Evolutionary conservation across 192 early-diverging fungal genomes (phyloP).

Genomic region (Coemansia sp.): DNA sequence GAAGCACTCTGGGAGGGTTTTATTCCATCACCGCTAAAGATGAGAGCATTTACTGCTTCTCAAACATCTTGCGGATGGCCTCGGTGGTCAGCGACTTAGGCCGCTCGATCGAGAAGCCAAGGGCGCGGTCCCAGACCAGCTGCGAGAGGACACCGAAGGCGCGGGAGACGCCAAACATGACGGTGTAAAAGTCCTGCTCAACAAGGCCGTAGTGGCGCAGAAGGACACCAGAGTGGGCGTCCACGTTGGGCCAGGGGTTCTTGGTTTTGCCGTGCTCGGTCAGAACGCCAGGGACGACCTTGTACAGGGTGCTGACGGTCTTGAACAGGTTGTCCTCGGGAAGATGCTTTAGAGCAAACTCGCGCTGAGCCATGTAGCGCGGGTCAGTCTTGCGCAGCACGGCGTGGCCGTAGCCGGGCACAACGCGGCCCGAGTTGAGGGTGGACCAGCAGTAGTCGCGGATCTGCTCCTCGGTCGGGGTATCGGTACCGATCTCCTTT

Average conservation of each 20-base stretch:
- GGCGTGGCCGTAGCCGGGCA: conserved; percentile 98
- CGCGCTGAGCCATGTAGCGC: conserved; percentile 96
- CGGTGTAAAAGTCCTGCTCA: conserved; percentile 99
- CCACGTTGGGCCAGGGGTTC: conserved; percentile 99
- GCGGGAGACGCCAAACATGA: conserved; percentile 98
- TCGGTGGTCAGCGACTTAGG: conserved; percentile 90
- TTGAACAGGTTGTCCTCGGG: conserved; percentile 96
- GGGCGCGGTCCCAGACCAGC: conserved; percentile 96
- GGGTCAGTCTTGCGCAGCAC: conserved; percentile 97
- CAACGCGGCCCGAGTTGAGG: conserved; percentile 93
- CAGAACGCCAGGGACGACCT: conserved; percentile 92
- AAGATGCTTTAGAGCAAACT: conserved; percentile 98
- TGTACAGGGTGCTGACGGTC: conserved; percentile 94
- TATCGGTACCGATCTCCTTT: conserved; percentile 77
- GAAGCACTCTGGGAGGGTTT: too few relatives aligned
- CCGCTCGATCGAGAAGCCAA: conserved; percentile 91
- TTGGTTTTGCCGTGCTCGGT: conserved; percentile 99
- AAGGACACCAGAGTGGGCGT: conserved; percentile 97
- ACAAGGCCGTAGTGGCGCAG: conserved; percentile 94
- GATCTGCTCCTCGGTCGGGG: conserved; percentile 89
- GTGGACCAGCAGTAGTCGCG: conserved; percentile 96
- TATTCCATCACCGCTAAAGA: too few relatives aligned
- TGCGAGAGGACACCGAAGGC: conserved; percentile 93
- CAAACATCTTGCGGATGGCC: conserved; percentile 85
- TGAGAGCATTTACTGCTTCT: conserved; percentile 32